Evolutionary conservation across 192 early-diverging fungal genomes (phyloP).

Genomic region (Coemansia sp.): DNA sequence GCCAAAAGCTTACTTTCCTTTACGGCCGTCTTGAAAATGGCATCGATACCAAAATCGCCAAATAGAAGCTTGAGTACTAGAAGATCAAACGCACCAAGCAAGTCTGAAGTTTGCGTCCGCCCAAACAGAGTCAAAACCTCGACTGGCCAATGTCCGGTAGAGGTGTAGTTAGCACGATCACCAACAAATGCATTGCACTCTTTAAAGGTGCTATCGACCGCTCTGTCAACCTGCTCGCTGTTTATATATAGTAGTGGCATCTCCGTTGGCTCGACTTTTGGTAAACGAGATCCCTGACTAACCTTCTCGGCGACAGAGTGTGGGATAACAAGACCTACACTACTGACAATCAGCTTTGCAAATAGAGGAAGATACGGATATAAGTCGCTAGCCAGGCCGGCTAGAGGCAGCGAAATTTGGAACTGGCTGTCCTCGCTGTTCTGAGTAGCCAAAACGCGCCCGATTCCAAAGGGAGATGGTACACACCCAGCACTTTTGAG

Average conservation of each 20-base stretch:
- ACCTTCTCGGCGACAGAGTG: constrained; percentile 14
- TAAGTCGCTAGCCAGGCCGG: constrained; percentile 28
- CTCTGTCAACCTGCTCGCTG: constrained; percentile 35
- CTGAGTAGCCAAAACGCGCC: constrained; percentile 28
- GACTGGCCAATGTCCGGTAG: constrained; percentile 29
- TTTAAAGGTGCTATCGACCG: constrained; percentile 12
- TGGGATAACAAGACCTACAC: constrained; percentile 32
- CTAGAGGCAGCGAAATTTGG: constrained; percentile 43
- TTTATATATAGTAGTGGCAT: constrained; percentile 39
- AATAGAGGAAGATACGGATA: constrained; percentile 41
- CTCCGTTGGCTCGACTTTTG: constrained; percentile 19
- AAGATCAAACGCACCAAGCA: constrained; percentile 26
- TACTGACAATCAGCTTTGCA: constrained; percentile 16
- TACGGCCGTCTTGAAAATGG: constrained; percentile 19
- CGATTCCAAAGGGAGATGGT: constrained; percentile 35
- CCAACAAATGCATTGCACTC: constrained; percentile 34
- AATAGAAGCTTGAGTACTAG: constrained; percentile 42
- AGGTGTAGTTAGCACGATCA: constrained; percentile 13
- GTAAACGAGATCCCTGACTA: constrained; percentile 14
- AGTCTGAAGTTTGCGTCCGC: constrained; percentile 14
- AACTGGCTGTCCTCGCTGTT: constrained; percentile 21
- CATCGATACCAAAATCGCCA: constrained; percentile 49
- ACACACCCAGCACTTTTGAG: constrained; percentile 2
- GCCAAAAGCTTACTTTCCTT: constrained; percentile 12
- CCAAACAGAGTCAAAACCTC: constrained; percentile 48